phyloP scores from a whole-genome alignment of 306 rosid species.

The Dryas alaskensis region DNA sequence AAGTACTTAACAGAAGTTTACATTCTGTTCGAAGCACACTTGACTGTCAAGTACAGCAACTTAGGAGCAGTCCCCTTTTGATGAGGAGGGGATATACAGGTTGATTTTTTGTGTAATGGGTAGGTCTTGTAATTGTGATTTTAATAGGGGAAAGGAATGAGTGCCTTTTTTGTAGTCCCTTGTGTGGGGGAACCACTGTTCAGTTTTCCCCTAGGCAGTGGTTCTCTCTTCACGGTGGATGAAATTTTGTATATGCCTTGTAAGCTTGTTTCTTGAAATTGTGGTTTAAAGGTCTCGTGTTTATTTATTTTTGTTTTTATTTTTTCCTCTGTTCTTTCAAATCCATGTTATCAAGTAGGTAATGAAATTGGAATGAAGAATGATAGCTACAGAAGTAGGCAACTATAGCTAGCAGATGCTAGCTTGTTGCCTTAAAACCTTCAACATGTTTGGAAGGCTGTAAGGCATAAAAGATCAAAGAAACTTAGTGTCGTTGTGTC shows the following conservation, averaged over 20 bases:
- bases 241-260: slow-evolving; percentile 50
- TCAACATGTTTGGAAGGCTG: no score
- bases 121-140: slow-evolving; percentile 30
- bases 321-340: not conserved
- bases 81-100: slow-evolving; percentile 22
- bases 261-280: slow-evolving; percentile 15
- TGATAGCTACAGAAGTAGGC: not conserved
- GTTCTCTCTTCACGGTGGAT: slow-evolving; percentile 35
- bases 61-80: slow-evolving; percentile 22
- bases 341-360: not conserved
- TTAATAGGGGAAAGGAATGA: slow-evolving; percentile 17
- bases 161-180: slow-evolving; percentile 26
- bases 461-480: no score
- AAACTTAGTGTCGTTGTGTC: no score
- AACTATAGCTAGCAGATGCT: no score
- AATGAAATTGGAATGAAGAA: not conserved
- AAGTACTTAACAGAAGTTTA: slow-evolving; percentile 27
- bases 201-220: slow-evolving; percentile 32
- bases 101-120: slow-evolving; percentile 27
- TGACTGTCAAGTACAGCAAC: slow-evolving; percentile 16
- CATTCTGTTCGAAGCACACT: slow-evolving; percentile 15
- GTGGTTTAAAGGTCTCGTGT: not conserved
- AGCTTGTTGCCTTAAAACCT: no score
- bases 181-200: slow-evolving; percentile 26
- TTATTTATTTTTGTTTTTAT: not conserved